Evolutionary conservation across 2,329 filamentous ascomycete genomes (phyloP).

Genomic region (Aspergillus sp.): DNA sequence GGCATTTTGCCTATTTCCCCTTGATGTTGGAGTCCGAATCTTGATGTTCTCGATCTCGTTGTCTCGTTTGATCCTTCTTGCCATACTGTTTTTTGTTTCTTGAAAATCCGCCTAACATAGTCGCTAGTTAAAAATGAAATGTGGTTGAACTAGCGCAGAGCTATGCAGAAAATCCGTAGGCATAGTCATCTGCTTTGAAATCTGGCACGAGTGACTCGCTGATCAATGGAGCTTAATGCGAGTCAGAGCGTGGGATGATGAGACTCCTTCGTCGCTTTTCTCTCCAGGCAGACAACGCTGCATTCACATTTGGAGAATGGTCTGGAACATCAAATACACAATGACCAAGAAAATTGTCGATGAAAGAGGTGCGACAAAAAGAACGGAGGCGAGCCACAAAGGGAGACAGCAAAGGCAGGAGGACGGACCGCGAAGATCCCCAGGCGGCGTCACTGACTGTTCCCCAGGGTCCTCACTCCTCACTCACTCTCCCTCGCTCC

Average conservation of each 20-base stretch:
- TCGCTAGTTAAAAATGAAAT: background rate
- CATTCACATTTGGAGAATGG: background rate
- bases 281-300: background rate
- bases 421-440: background rate
- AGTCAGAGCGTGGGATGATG: background rate
- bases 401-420: background rate
- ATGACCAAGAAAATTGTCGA: too few species aligned
- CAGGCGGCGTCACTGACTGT: background rate
- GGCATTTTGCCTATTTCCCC: background rate
- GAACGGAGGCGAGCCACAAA: background rate
- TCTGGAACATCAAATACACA: background rate
- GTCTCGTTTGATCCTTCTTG: background rate
- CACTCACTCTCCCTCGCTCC: too few species aligned
- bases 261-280: background rate
- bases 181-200: background rate
- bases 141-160: background rate
- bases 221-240: background rate
- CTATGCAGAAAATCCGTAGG: background rate
- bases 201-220: background rate
- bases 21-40: background rate
- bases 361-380: too few species aligned
- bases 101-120: background rate
- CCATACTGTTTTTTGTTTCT: background rate
- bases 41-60: background rate
- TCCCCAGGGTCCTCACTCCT: conserved; percentile 6